Evolutionary conservation across 1,139 yeast species (phyloP), one percentile per base, ranked within the genome.

Genomic region (Yamadazyma blattariae): DNA sequence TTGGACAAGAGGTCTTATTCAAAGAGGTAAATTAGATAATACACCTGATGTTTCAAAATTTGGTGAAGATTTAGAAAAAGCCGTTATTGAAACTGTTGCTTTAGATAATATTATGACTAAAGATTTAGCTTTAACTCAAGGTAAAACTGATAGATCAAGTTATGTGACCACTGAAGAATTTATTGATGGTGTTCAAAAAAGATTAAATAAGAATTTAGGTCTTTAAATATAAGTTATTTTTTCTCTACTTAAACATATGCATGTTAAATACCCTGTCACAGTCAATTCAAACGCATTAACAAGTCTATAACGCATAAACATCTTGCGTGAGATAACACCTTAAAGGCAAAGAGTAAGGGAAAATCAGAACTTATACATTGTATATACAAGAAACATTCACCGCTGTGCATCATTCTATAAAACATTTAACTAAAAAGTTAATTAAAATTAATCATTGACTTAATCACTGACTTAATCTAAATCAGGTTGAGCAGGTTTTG

Each of bases 101-200:
- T 71, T 71, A 36, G 97, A 89, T 54, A 85, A 86, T 39, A 80
- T 82, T 56, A 89, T 90, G 97, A 90, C 97, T 57, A 90, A 90
- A 72, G 97, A 90, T 60, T 76, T 90, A 59, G 96, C 97, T 11
- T 74, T 90, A 47, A 82, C 95, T 38, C 77, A 81, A 52, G 96
- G 96, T 46, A 83, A 80, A 67, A 84, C 94, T 43, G 87, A 83
- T 49, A 78, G 95, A 59, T 64, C 77, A 20, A 61, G 83, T 25
- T 90, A 85, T 51, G 97, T 88, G 30, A 82, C 92, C 39, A 90
- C 97, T 39, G 89, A 84, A 59, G 96, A 87, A 64, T 90, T 88
- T 64, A 76, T 90, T 50, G 92, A 85, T 50, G 88, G 87, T 25
- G 97, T 90, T 30, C 32, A 31, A 24, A 25, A n/a, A 10, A 38